Evolutionary conservation across 768 basidiomycete genomes (phyloP), one percentile per base, ranked within the genome.

Genomic region (Tylopilus subfusipes): DNA sequence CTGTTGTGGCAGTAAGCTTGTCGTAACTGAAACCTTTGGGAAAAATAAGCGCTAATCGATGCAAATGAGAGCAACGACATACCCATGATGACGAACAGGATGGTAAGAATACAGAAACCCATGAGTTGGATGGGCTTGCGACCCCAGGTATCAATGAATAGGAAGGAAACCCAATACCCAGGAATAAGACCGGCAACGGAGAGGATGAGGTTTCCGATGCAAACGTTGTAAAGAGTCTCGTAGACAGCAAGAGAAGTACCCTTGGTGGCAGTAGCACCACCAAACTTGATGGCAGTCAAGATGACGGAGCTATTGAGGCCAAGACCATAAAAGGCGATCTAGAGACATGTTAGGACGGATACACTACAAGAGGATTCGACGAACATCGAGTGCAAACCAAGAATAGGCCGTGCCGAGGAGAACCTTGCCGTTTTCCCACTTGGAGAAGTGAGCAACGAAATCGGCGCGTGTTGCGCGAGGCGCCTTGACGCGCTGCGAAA

Each of bases 271-370:
- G 11, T 39, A 18, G 81, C 70, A 11, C 70, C 68, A 48, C 90
- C 90, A 66, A 72, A 72, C 36, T 85, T 84, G 64, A 93, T 93
- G 29, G 86, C 80, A 49, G 74, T 69, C 46, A 95, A 76, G 58
- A 95, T 86, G 66, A 84, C 82, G 33, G 82, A 78, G 4, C 85
- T 88, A 73, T 95, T 95, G 52, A 96, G 80, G 52, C 90, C 87
- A 34, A 96, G 80, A 48, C 91, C 92, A 68, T 94, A 93, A 74
- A 90, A 94, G 10, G 91, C 90, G 52, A 94, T 84, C 83, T 88
- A 47, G 25, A 59, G 48, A 25, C 18, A 44, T 7, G 42, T 62
- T n/a, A 55, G 48, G 29, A 45, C 9, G n/a, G 19, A 21, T 11
- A 21, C 33, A 10, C 18, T 16, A 46, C 27, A 21, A 45, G 16